Evolutionary conservation across 345 rosid species (phyloP).

Genomic region (Lepidium africanum): DNA sequence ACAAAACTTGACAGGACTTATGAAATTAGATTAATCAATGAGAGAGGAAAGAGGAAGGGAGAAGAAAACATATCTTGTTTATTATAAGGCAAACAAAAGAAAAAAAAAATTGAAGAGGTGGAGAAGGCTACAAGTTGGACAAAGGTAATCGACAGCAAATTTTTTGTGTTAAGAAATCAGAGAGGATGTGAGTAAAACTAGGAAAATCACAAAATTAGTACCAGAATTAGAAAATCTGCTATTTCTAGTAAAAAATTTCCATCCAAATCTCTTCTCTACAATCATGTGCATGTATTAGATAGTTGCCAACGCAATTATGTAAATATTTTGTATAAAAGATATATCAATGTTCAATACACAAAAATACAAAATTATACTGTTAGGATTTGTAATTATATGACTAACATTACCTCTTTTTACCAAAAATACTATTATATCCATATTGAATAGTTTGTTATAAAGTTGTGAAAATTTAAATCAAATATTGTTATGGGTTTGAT

Average conservation of each 20-base stretch:
- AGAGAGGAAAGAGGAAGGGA: conserved; percentile 37
- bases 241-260: conserved; percentile 4
- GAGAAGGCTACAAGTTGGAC: conserved; percentile 19
- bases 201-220: conserved; percentile 1
- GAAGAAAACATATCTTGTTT: conserved; percentile 33
- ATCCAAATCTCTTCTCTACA: conserved; percentile 20
- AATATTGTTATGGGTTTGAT: no score
- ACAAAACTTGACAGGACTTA: conserved; percentile 7
- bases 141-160: conserved; percentile 26
- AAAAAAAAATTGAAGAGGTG: conserved; percentile 9
- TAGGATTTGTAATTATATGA: no score
- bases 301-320: neutral
- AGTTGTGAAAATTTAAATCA: no score
- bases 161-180: conserved; percentile 19
- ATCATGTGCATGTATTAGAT: neutral
- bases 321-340: neutral
- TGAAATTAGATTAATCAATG: conserved; percentile 33
- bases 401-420: no score
- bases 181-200: conserved; percentile 25
- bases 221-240: conserved; percentile 20
- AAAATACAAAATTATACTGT: no score
- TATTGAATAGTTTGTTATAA: no score
- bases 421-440: no score
- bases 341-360: no score
- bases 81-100: conserved; percentile 15